Evolutionary conservation across 139 green algal species (phyloP).

Genomic region (Pseudopediastrum boryanum): DNA sequence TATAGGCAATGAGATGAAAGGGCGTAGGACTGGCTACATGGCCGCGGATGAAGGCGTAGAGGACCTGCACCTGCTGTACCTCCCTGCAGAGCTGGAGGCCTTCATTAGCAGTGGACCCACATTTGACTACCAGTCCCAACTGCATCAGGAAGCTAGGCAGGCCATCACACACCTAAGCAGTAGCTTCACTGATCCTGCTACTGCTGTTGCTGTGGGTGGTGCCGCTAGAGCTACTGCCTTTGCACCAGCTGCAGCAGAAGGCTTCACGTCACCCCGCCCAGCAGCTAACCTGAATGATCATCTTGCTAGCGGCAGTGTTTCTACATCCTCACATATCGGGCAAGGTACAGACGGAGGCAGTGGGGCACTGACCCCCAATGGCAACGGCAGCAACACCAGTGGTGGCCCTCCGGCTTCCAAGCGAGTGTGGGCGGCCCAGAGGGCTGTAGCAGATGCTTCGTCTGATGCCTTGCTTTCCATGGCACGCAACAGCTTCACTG

Average conservation of each 20-base stretch:
- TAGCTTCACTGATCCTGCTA: background rate
- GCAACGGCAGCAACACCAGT: background rate
- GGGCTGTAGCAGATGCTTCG: background rate
- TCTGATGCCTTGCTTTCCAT: conserved; percentile 7
- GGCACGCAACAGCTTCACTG: background rate
- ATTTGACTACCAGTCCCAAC: conserved; percentile 9
- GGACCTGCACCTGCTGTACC: conserved; percentile 38
- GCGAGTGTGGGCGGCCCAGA: conserved; percentile 7
- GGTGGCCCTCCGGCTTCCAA: background rate
- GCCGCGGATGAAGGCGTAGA: conserved; percentile 23
- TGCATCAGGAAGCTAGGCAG: background rate
- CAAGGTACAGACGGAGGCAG: no score
- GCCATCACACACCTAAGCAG: background rate
- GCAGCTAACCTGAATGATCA: no score
- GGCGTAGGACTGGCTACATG: conserved; percentile 30
- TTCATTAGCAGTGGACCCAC: conserved; percentile 28
- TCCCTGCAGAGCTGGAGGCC: conserved; percentile 16
- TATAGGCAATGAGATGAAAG: conserved; percentile 32
- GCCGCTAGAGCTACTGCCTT: no score
- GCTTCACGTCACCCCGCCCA: no score
- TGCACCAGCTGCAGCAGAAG: no score
- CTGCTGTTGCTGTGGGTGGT: no score
- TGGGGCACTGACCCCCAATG: background rate
- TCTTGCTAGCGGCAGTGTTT: no score
- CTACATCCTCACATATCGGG: no score